Evolutionary conservation across 2,329 filamentous ascomycete species (phyloP), one percentile per base, ranked within the genome.

Genomic region (Sphaceloma murrayae): DNA sequence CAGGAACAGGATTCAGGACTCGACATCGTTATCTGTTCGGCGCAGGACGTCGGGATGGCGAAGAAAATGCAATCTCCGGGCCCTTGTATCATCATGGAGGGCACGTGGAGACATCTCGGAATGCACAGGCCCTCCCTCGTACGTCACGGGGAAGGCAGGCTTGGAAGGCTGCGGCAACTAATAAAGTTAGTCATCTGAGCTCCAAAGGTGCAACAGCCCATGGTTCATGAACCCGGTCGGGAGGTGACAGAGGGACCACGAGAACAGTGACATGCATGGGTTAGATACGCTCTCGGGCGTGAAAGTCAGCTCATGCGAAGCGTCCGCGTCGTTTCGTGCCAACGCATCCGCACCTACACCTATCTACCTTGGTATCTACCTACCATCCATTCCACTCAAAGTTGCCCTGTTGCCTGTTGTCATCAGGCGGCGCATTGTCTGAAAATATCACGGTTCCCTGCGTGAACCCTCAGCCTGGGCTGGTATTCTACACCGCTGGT

Each of bases 401-500:
- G 24, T 29, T 8, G 36, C 13, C 16, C 21, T 22, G 36, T 26
- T 40, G 31, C 31, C 31, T 34, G 31, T 17, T 16, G 31, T 16
- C 36, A n/a, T 29, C 21, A n/a, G n/a, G n/a, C n/a, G n/a, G n/a
- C n/a, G n/a, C n/a, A n/a, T n/a, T n/a, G n/a, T n/a, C n/a, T n/a
- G n/a, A n/a, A n/a, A n/a, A n/a, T n/a, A n/a, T n/a, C n/a, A n/a
- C n/a, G n/a, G n/a, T n/a, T n/a, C n/a, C n/a, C n/a, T 17, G 34
- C 36, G 36, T 40, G 22, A 40, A 26, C 24, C 36, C 13, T 22
- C 24, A 27, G 18, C 14, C 21, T 38, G n/a, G 13, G 21, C 29
- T 26, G 10, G n/a, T n/a, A n/a, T 30, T 29, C 36, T 16, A 30
- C 36, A 43, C 40, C 40, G 40, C 40, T 34, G 40, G 40, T 43